These are phyloP conservation scores for Vigna unguiculata DNA, from an alignment of 306 rosid genomes.

Conservation along the genomic window DNA sequence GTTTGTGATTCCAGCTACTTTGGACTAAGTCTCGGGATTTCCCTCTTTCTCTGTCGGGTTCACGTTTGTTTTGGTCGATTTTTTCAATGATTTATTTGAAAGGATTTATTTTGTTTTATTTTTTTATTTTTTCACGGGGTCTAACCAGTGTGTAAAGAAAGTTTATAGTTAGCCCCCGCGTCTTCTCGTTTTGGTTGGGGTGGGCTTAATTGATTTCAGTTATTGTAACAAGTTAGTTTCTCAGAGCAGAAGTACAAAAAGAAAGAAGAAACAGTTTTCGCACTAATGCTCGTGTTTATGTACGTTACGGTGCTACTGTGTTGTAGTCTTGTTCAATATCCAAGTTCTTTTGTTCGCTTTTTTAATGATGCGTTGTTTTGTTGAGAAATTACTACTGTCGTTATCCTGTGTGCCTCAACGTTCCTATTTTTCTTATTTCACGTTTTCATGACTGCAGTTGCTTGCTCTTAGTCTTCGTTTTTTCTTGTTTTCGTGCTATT, in stretches of 20 bases:
- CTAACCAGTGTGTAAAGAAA: background rate
- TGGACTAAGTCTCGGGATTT: constrained; percentile 1
- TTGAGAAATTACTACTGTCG: background rate
- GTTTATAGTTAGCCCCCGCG: background rate
- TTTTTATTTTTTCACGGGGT: background rate
- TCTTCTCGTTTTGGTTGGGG: constrained; percentile 20
- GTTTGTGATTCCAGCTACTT: background rate
- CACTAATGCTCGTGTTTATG: background rate
- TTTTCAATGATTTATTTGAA: background rate
- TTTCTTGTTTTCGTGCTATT: constrained; percentile 25
- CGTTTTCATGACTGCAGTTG: background rate
- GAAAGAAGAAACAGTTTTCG: constrained; percentile 5
- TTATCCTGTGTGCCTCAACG: background rate
- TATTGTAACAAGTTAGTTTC: background rate
- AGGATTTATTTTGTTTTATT: background rate
- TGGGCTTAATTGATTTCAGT: constrained; percentile 8
- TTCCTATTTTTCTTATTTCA: background rate
- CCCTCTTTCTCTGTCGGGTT: background rate
- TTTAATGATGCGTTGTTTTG: background rate
- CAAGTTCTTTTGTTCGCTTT: background rate
- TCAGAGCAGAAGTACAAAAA: background rate
- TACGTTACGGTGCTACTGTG: background rate
- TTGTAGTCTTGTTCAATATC: background rate
- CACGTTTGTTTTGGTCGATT: constrained; percentile 22
- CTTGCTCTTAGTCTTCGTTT: background rate